A percentile compares a stretch with the other conserved stretches of the same genome.
Conservation (phyloP, 202 grass and related monocot genomes). For the Digitaria exilis region DNA sequence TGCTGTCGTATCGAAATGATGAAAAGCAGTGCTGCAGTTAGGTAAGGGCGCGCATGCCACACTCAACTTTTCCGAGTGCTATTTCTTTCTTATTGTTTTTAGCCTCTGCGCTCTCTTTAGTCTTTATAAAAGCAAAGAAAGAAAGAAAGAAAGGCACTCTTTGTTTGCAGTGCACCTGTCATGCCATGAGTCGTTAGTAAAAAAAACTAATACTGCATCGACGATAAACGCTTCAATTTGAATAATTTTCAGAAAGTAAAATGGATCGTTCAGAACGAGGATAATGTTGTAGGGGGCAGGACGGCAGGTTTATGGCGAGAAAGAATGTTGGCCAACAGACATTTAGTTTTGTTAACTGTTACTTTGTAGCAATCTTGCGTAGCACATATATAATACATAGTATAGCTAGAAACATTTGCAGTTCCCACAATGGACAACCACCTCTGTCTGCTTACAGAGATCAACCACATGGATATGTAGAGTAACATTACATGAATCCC, state of each 20-base stretch:
- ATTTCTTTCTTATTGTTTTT: slow-evolving; percentile 16
- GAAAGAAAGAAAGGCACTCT: not conserved
- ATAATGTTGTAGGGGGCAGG: too few species aligned
- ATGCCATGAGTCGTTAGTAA: not conserved
- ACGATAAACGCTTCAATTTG: too few species aligned
- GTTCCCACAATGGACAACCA: not conserved
- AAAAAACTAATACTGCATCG: not conserved
- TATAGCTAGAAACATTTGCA: too few species aligned
- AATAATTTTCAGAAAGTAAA: too few species aligned
- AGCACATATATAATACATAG: too few species aligned
- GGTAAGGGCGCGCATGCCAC: not conserved
- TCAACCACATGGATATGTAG: too few species aligned
- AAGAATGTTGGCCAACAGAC: too few species aligned
- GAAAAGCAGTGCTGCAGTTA: slow-evolving; percentile 23
- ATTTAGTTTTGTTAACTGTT: too few species aligned
- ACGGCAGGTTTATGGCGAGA: too few species aligned
- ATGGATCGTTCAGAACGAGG: too few species aligned
- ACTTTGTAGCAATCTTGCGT: too few species aligned
- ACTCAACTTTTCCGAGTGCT: not conserved
- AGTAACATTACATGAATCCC: not conserved
- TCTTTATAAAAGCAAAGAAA: not conserved
- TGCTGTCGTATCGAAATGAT: slow-evolving; percentile 17
- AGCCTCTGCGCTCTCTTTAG: not conserved
- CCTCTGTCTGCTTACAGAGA: too few species aligned
- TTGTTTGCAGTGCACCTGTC: not conserved